A percentile compares a stretch with the other conserved stretches of the same genome.
Conservation (phyloP, 441 rosid genomes). For the Populus hybrid region DNA sequence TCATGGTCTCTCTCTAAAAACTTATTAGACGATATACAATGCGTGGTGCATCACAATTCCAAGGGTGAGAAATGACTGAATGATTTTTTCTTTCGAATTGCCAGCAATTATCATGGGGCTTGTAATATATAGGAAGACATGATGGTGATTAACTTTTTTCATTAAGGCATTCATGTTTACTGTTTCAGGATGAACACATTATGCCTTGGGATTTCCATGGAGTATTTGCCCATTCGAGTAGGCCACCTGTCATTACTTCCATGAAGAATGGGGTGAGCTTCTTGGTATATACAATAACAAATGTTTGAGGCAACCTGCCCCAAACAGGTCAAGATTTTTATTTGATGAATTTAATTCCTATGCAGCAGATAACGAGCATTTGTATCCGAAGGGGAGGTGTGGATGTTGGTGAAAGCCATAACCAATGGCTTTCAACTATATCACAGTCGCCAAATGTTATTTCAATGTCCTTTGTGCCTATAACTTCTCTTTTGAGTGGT, state of each 20-base stretch:
- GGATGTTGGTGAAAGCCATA: constrained; percentile 69
- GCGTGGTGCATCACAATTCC: background rate
- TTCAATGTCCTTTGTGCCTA: constrained; percentile 93
- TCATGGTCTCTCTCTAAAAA: background rate
- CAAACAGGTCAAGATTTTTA: background rate
- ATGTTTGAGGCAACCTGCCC: background rate
- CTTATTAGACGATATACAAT: background rate
- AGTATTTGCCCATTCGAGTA: constrained; percentile 35
- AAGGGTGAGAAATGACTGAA: background rate
- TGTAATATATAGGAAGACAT: background rate
- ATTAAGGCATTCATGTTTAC: constrained; percentile 6
- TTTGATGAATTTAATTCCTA: constrained; percentile 1
- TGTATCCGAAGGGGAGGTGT: constrained; percentile 67
- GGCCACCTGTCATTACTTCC: constrained; percentile 38
- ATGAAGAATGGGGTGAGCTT: constrained; percentile 60
- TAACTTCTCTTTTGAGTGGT: constrained; percentile 80
- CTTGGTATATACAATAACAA: constrained; percentile 9
- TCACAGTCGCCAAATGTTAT: constrained; percentile 74
- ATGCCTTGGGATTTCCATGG: constrained; percentile 39
- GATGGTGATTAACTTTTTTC: background rate
- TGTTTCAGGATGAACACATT: constrained; percentile 47
- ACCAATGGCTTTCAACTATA: constrained; percentile 81
- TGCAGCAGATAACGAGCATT: constrained; percentile 56
- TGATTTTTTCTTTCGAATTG: background rate
- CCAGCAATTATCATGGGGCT: background rate